A percentile compares a stretch with the other conserved stretches of the same genome.
phyloP scores from a whole-genome alignment of 1,139 yeast genomes.

The Zygoascus sp. region DNA sequence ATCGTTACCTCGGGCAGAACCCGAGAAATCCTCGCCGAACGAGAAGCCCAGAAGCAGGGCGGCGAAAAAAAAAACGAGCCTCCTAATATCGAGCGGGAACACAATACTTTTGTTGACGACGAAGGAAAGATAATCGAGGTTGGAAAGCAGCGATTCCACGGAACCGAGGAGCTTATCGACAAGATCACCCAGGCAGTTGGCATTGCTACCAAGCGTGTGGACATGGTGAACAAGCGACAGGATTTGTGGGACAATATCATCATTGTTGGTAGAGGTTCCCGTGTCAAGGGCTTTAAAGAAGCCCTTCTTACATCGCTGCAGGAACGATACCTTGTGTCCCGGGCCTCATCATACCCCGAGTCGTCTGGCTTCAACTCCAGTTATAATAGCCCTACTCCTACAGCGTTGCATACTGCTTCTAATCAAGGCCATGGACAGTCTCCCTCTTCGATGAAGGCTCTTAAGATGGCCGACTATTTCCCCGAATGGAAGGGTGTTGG shows the following conservation, averaged over 20 bases:
- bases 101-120: conserved; percentile 60
- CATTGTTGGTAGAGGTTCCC: conserved; percentile 69
- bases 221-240: conserved; percentile 68
- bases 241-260: conserved; percentile 84
- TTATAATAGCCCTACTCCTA: conserved; percentile 34
- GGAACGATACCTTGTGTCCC: conserved; percentile 51
- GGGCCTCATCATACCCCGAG: conserved; percentile 36
- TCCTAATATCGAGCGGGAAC: conserved; percentile 43
- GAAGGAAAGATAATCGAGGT: conserved; percentile 53
- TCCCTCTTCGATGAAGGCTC: conserved; percentile 65
- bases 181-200: conserved; percentile 53
- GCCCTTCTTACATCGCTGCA: conserved; percentile 58
- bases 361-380: conserved; percentile 37
- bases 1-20: conserved; percentile 75
- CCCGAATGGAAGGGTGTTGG: conserved; percentile 91
- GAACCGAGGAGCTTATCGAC: conserved; percentile 56
- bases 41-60: conserved; percentile 45
- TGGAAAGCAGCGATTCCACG: conserved; percentile 87
- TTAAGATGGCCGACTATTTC: conserved; percentile 83
- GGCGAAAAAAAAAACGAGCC: conserved; percentile 39
- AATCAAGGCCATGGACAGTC: conserved; percentile 51
- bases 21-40: conserved; percentile 57
- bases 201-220: conserved; percentile 49
- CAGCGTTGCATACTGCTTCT: conserved; percentile 15
- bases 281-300: conserved; percentile 72